Evolutionary conservation across 768 basidiomycete genomes (phyloP), one percentile per base, ranked within the genome.

Genomic region (Xerocomellus amylosporus): DNA sequence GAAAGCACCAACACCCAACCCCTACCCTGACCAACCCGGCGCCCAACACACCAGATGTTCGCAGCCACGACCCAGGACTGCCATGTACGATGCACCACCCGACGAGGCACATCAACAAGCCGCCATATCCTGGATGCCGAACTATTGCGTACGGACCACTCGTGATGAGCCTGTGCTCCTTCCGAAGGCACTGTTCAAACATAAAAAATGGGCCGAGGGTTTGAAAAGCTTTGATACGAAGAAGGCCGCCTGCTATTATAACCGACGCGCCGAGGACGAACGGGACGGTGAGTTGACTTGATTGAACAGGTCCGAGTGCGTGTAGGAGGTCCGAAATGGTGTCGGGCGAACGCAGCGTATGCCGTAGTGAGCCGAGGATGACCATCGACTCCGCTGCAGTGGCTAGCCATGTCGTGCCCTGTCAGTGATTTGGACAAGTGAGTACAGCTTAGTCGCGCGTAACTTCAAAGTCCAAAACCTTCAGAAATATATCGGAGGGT

Each of bases 111-210:
- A 46, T 38, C 12, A 54, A n/a, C 15, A 55, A 4, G 6, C 54
- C 56, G 2, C 55, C 34, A 33, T 72, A 72, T 17, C 61, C 59
- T 1, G 68, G 68, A 26, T 72, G 71, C 2, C 69, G 65, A 4
- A 71, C 59, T 22, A 62, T 26, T 1, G 56, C 19, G 34, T 72
- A 72, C 1, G 64, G 65, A 1, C 67, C 68, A 0, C 28, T 49
- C n/a, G 66, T 71, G 14, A 71, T 41, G 22, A 72, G 57, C 31
- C 33, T 58, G 48, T 62, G 67, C 0, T 60, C 57, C 19, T 57
- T 55, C 19, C 57, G 52, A 10, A 68, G 14, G 30, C 60, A 58
- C 15, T 61, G 56, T 12, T 58, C 43, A 28, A 59, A 58, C 2
- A 60, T 70, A 22, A 59, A 70, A 20, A 49, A 41, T 0, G 39